These are phyloP conservation scores for Sporisorium reilianum DNA, from an alignment of 1,284 basidiomycete genomes.

Conservation along the genomic window DNA sequence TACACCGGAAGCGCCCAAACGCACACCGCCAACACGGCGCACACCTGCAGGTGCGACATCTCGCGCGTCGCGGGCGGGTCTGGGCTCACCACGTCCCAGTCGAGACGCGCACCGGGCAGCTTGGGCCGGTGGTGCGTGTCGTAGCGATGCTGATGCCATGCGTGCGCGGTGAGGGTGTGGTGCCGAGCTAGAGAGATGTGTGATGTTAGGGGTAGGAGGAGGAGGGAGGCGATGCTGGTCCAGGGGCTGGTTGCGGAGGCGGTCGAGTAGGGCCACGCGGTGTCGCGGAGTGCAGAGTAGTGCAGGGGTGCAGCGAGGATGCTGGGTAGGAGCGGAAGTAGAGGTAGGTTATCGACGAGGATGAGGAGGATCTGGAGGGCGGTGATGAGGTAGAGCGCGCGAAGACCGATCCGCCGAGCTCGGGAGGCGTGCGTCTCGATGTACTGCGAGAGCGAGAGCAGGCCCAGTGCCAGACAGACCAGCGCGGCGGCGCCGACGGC, in stretches of 20 bases:
- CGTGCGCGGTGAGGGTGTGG: constrained; percentile 28
- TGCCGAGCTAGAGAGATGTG: constrained; percentile 36
- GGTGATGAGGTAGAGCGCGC: constrained; percentile 9
- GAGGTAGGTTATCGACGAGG: constrained; percentile 25
- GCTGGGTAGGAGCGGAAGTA: constrained; percentile 26
- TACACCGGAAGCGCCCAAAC: constrained; percentile 45
- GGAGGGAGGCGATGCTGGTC: neutral
- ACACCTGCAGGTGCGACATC: constrained; percentile 42
- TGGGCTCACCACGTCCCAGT: constrained; percentile 37
- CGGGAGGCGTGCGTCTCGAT: constrained; percentile 39
- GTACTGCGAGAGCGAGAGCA: constrained; percentile 39
- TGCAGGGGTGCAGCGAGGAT: constrained; percentile 13
- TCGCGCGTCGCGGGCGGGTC: constrained; percentile 17
- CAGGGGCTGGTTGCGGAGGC: constrained; percentile 1
- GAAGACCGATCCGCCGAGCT: constrained; percentile 30
- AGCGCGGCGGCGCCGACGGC: constrained; percentile 7
- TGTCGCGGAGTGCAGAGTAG: constrained; percentile 11
- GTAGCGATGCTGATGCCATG: constrained; percentile 46
- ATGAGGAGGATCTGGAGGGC: constrained; percentile 11
- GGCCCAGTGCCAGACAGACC: constrained; percentile 35
- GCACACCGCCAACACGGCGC: constrained; percentile 37
- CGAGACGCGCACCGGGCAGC: constrained; percentile 36
- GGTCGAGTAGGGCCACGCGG: constrained; percentile 29
- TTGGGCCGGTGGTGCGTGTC: constrained; percentile 31
- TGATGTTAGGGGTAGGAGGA: constrained; percentile 30